A percentile compares a stretch with the other conserved stretches of the same genome.
Conservation (phyloP, 371 early-diverging fungal genomes). For the Rhizopus stolonifer region DNA sequence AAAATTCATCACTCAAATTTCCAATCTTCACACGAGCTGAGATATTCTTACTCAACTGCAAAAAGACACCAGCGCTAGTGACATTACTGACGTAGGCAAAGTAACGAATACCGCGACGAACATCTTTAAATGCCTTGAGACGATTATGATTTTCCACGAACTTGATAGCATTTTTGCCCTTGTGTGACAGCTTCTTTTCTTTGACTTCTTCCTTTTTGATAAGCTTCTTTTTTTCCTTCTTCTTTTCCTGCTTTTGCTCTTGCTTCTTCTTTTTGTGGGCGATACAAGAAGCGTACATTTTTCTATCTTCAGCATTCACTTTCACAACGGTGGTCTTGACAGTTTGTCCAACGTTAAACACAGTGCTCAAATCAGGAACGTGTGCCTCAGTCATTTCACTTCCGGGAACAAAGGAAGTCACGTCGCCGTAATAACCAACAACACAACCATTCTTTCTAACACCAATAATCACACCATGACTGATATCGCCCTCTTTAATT, state of each 20-base stretch:
- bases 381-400: constrained; percentile 62
- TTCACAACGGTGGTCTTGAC: constrained; percentile 75
- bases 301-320: constrained; percentile 47
- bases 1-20: constrained; percentile 82
- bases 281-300: constrained; percentile 37
- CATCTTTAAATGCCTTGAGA: constrained; percentile 30
- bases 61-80: constrained; percentile 74
- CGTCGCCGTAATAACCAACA: constrained; percentile 75
- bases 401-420: constrained; percentile 69
- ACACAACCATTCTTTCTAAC: constrained; percentile 70
- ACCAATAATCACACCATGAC: constrained; percentile 65
- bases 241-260: constrained; percentile 28
- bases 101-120: constrained; percentile 58
- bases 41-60: constrained; percentile 63
- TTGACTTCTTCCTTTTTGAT: neutral
- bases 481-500: constrained; percentile 56
- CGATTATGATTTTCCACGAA: neutral
- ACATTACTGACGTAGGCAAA: constrained; percentile 76
- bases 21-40: constrained; percentile 83
- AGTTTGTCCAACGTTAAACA: constrained; percentile 74
- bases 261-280: constrained; percentile 36
- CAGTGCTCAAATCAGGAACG: constrained; percentile 40
- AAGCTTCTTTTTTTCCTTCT: neutral
- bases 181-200: neutral
- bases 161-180: neutral